Base-by-base conservation (phyloP, 495 filamentous ascomycete genomes). In the Viridothelium virens region DNA sequence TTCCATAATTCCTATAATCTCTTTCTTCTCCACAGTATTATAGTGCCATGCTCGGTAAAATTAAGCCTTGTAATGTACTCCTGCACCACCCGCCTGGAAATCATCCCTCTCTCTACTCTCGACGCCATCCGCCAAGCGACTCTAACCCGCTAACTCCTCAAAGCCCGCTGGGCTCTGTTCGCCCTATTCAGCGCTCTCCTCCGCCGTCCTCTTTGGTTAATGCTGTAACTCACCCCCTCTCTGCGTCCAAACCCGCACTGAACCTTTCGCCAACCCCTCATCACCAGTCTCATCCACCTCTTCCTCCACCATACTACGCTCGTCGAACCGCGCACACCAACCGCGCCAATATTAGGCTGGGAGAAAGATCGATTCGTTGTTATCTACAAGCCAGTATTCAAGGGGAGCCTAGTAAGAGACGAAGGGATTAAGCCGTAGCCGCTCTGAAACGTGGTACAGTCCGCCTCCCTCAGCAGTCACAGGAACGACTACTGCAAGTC, bases 381-480 rank as follows among this genome's bases (percentile, higher is more conserved):
- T 16, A 67, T 78, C 37, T 65, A 76, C 3, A 31, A 44, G 7
- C 63, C 72, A 39, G 9, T 12, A 12, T 53, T 53, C 48, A 18
- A 11, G 0, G 48, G 48, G 5, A 18, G 1, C 48, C 0, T 53
- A 2, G 16, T 5, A 18, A 34, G 46, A 10, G 71, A 75, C 62
- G 10, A 56, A 16, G 59, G 73, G 16, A 67, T 76, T 50, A 66
- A 72, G 59, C 76, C 78, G 1, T 71, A 70, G n/a, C 61, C 62
- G 12, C 73, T 76, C 4, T 25, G 77, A 65, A 2, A 78, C 73
- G 6, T 79, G 78, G 78, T 78, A 77, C 25, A 25, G 25, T 25
- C 25, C 25, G 25, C 25, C 25, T 25, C 25, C 25, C 0, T 25
- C 25, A 25, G 25, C 25, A 25, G 25, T 1, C 25, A 25, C 25